A percentile compares a stretch with the other conserved stretches of the same genome.
Conservation (phyloP, 768 basidiomycete genomes). For the Auricularia heimuer region DNA sequence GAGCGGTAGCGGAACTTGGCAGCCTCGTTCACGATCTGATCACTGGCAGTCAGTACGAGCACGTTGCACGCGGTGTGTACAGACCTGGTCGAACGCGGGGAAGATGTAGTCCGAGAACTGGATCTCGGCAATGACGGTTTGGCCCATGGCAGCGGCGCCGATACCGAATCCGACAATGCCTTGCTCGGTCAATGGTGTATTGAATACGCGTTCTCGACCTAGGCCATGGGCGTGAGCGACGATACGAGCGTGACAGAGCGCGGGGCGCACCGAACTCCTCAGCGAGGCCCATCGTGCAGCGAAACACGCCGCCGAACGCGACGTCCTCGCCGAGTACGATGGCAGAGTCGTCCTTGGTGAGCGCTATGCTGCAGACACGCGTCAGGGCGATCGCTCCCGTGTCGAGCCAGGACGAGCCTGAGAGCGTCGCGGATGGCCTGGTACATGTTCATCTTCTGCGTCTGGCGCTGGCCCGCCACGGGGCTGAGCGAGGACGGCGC, state of each 20-base stretch:
- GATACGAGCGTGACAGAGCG: not conserved
- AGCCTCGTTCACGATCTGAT: constrained; percentile 85
- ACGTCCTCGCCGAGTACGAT: constrained; percentile 90
- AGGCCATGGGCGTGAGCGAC: not conserved
- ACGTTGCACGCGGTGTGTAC: constrained; percentile 9
- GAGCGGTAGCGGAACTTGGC: constrained; percentile 89
- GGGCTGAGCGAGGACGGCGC: constrained; percentile 33
- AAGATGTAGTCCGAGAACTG: constrained; percentile 82
- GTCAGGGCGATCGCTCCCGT: not conserved
- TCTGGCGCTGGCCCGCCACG: constrained; percentile 63
- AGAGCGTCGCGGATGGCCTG: constrained; percentile 89
- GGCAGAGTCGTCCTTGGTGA: constrained; percentile 76
- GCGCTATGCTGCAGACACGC: constrained; percentile 47
- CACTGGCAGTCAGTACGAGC: not conserved
- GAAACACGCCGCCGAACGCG: constrained; percentile 89
- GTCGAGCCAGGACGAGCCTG: constrained; percentile 36
- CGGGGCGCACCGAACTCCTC: constrained; percentile 74
- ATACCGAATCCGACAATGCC: constrained; percentile 94
- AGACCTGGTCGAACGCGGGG: constrained; percentile 88
- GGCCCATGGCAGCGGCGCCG: constrained; percentile 85
- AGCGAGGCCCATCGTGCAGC: constrained; percentile 87
- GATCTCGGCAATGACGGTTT: constrained; percentile 90
- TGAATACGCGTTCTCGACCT: constrained; percentile 91
- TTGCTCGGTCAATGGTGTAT: constrained; percentile 87
- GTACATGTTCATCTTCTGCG: constrained; percentile 91